These are phyloP conservation scores for Balamuthia mandrillaris DNA, from an alignment of 208 protist genomes.

Conservation along the genomic window DNA sequence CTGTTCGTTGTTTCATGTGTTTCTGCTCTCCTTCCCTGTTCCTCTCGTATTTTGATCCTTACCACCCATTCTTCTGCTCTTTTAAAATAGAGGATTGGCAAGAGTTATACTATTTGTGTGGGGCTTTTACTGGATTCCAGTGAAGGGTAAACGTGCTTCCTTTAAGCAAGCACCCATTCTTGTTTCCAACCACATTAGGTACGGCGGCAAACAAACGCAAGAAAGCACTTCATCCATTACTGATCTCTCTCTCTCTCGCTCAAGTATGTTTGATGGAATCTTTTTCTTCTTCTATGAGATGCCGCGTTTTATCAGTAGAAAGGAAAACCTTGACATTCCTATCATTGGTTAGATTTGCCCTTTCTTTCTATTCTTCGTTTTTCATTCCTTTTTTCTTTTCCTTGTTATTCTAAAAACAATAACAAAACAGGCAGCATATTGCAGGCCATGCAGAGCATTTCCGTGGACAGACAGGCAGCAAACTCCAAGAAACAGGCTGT, in stretches of 20 bases:
- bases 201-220: neutral
- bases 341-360: neutral
- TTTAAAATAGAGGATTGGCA: too few relatives aligned
- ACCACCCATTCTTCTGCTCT: neutral
- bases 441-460: neutral
- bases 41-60: neutral
- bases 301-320: neutral
- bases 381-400: neutral
- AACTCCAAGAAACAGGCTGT: conserved; percentile 22
- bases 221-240: neutral
- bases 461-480: neutral
- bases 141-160: neutral
- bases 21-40: neutral
- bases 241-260: neutral
- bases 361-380: neutral
- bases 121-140: conserved; percentile 5
- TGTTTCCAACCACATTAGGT: conserved; percentile 20
- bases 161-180: neutral
- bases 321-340: neutral
- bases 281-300: conserved; percentile 17
- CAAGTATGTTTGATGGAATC: neutral
- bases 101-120: neutral
- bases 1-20: neutral
- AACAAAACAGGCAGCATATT: neutral
- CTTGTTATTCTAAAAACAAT: neutral